Percentiles rank a stretch among this genome's conserved stretches.
Evolutionary conservation across 495 filamentous ascomycete species (phyloP).

Genomic region (Ramalina peruviana): DNA sequence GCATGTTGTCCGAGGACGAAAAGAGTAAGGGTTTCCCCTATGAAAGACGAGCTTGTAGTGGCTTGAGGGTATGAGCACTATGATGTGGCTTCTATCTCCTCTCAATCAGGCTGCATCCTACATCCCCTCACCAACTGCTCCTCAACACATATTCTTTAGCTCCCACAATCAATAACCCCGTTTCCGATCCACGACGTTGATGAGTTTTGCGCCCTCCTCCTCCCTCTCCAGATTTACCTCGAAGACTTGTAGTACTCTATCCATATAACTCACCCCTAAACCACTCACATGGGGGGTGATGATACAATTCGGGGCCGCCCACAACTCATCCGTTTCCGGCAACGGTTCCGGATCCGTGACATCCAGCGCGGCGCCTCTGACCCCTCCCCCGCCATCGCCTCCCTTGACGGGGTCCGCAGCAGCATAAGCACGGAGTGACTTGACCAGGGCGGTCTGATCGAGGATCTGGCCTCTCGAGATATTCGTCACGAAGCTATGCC

Average conservation of each 20-base stretch:
- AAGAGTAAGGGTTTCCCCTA: too few relatives aligned
- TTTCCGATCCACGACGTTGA: constrained; percentile 53
- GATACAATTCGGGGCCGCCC: constrained; percentile 57
- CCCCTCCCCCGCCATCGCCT: constrained; percentile 23
- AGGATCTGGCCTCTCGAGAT: constrained; percentile 62
- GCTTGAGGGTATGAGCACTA: too few relatives aligned
- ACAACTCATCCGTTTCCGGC: constrained; percentile 53
- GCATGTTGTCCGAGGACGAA: too few relatives aligned
- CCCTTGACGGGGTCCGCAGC: constrained; percentile 6
- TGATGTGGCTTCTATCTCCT: too few relatives aligned
- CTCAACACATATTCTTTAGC: too few relatives aligned
- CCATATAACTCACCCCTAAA: constrained; percentile 39
- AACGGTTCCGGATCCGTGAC: constrained; percentile 81
- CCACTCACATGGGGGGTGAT: constrained; percentile 74
- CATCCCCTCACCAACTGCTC: too few relatives aligned
- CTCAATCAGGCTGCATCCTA: too few relatives aligned
- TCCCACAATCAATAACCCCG: constrained; percentile 40
- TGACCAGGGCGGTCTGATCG: constrained; percentile 52
- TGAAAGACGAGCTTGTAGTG: too few relatives aligned
- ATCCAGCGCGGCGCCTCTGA: constrained; percentile 68
- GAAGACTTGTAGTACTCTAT: constrained; percentile 45
- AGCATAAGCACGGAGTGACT: constrained; percentile 35
- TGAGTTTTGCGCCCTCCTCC: constrained; percentile 42
- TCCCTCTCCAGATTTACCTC: constrained; percentile 45
- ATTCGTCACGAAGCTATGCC: constrained; percentile 53